These are phyloP conservation scores for Sordariomycetes sp. DNA, from an alignment of 2,329 filamentous ascomycete genomes.

Conservation along the genomic window DNA sequence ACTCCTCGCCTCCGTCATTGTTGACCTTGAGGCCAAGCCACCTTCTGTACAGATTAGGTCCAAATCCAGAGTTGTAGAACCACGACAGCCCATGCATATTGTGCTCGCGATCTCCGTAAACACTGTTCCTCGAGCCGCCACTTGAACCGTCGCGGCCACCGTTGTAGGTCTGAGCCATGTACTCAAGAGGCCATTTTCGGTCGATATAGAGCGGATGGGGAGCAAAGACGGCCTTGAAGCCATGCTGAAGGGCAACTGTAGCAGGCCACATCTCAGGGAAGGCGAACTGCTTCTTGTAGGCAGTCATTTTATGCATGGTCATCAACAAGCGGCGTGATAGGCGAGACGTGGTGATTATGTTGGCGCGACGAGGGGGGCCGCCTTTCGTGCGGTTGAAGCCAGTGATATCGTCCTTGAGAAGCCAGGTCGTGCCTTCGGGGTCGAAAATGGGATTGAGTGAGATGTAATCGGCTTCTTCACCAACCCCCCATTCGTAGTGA, in stretches of 20 bases:
- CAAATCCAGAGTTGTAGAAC: slow-evolving; percentile 86
- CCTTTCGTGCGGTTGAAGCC: slow-evolving; percentile 62
- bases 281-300: slow-evolving; percentile 76
- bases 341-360: slow-evolving; percentile 81
- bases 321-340: slow-evolving; percentile 72
- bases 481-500: slow-evolving; percentile 77
- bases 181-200: slow-evolving; percentile 72
- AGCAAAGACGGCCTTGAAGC: slow-evolving; percentile 83
- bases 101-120: slow-evolving; percentile 80
- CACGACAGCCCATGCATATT: slow-evolving; percentile 81
- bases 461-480: slow-evolving; percentile 85
- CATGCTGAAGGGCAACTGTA: slow-evolving; percentile 80
- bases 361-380: slow-evolving; percentile 62
- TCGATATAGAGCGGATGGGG: slow-evolving; percentile 87
- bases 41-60: slow-evolving; percentile 69
- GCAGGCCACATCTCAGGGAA: slow-evolving; percentile 97
- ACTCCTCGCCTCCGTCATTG: slow-evolving; percentile 69
- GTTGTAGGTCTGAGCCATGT: slow-evolving; percentile 74
- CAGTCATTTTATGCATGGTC: slow-evolving; percentile 87
- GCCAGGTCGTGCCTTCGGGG: slow-evolving; percentile 78
- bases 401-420: slow-evolving; percentile 73
- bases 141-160: slow-evolving; percentile 64
- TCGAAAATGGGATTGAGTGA: slow-evolving; percentile 90
- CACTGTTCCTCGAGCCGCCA: slow-evolving; percentile 62
- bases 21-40: slow-evolving; percentile 81